These are phyloP conservation scores for Dactylorhiza incarnata DNA, from an alignment of 106 monocot species.

Conservation along the genomic window DNA sequence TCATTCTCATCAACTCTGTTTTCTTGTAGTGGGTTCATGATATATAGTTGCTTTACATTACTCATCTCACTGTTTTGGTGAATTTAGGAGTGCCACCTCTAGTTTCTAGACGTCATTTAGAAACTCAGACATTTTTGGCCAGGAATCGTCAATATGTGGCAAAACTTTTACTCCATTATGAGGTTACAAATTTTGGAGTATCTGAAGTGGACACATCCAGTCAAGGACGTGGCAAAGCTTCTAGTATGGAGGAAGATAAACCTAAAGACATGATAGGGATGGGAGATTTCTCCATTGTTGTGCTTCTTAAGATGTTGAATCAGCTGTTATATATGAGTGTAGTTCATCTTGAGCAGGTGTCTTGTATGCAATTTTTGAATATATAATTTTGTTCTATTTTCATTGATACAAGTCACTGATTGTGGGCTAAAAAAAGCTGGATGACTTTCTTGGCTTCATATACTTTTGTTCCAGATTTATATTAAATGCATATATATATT, in stretches of 20 bases:
- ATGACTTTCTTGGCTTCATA: too few relatives aligned
- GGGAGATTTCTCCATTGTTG: constrained; percentile 44
- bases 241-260: constrained; percentile 66
- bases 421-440: too few relatives aligned
- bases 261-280: constrained; percentile 27
- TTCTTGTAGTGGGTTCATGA: too few relatives aligned
- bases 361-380: neutral
- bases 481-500: too few relatives aligned
- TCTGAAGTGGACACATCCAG: constrained; percentile 11
- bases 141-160: constrained; percentile 81
- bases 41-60: neutral
- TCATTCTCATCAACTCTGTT: too few relatives aligned
- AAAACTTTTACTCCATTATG: constrained; percentile 74
- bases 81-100: constrained; percentile 83
- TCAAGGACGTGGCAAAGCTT: constrained; percentile 73
- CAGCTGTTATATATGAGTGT: constrained; percentile 93
- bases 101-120: constrained; percentile 77
- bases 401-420: too few relatives aligned
- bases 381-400: too few relatives aligned
- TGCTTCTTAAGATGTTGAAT: constrained; percentile 78
- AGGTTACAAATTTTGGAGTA: constrained; percentile 31
- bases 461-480: too few relatives aligned
- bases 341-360: constrained; percentile 96
- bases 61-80: constrained; percentile 4
- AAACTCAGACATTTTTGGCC: constrained; percentile 84